Evolutionary conservation across 2,329 filamentous ascomycete species (phyloP), one percentile per base, ranked within the genome.

Genomic region (Raffaelea albimanens): DNA sequence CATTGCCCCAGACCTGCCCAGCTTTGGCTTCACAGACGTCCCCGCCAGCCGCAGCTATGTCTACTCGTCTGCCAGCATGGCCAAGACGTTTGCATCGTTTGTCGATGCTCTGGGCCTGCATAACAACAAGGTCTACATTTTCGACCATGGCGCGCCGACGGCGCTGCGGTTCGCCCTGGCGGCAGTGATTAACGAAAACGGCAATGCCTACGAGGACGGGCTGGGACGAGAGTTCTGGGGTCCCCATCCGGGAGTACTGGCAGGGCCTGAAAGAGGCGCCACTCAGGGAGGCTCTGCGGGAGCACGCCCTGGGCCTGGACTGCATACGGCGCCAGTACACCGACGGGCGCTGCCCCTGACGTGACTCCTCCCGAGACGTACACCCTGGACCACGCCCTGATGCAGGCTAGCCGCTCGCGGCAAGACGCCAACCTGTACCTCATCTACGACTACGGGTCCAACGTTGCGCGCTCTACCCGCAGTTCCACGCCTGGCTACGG

Each of bases 81-180:
- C 75, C 31, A 57, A 47, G 5, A 73, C 71, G 2, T 63, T 76
- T 33, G 63, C 62, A 10, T 65, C 65, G 7, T 79, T 80, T 55
- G 58, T 78, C 13, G 64, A 70, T 33, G 62, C 64, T 1, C 61
- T 81, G 9, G 50, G 61, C 3, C 63, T 80, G 33, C 13, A 25
- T 38, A 23, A 13, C 20, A 39, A 21, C 21, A 31, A 29, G 14
- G 59, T 78, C 23, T 83, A 80, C 59, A 69, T 82, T 52, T 82
- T 82, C 57, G 78, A 82, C 63, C 82, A 82, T 57, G 78, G 78
- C 44, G 75, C 76, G 0, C 77, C 79, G 0, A 66, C 68, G 0
- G 77, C 69, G 1, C 61, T 80, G 21, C 69, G 75, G 2, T 63
- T 81, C 1, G 62, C 65, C 11, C 62, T 81, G 46, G 63, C 65